Conservation (phyloP, 257 asterid species). For the Nicotiana undulata region DNA sequence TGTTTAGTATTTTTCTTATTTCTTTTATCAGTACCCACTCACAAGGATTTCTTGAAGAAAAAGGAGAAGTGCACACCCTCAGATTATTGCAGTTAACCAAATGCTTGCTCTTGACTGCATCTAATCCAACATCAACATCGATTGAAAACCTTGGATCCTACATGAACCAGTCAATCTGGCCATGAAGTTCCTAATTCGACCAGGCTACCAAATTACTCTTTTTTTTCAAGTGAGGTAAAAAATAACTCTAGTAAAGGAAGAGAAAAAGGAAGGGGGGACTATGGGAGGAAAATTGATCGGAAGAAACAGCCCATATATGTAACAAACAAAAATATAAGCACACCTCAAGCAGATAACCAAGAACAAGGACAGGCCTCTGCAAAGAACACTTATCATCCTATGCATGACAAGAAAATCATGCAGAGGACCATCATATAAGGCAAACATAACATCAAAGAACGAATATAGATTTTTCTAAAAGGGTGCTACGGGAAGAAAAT, state of each 20-base stretch:
- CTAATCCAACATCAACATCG: background rate
- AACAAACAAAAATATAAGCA: background rate
- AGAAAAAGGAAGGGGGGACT: too few species aligned
- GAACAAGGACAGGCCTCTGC: background rate
- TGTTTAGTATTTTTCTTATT: background rate
- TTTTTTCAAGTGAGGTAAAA: background rate
- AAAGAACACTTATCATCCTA: conserved; percentile 40
- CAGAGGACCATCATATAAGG: conserved; percentile 56
- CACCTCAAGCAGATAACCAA: background rate
- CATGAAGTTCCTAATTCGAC: background rate
- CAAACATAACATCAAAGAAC: conserved; percentile 37
- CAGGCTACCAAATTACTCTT: background rate
- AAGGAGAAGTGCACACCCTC: background rate
- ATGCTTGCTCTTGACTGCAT: background rate
- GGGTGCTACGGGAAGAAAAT: background rate
- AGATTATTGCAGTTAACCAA: background rate
- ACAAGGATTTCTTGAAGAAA: background rate
- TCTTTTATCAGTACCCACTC: background rate
- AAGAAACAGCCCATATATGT: background rate
- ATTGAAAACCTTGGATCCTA: background rate
- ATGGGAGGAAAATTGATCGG: background rate
- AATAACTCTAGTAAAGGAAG: background rate
- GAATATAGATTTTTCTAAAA: conserved; percentile 21
- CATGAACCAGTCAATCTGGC: background rate
- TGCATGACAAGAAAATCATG: conserved; percentile 54